Base-by-base conservation (phyloP, 202 grass and related monocot genomes). In the Brachypodium distachyon region DNA sequence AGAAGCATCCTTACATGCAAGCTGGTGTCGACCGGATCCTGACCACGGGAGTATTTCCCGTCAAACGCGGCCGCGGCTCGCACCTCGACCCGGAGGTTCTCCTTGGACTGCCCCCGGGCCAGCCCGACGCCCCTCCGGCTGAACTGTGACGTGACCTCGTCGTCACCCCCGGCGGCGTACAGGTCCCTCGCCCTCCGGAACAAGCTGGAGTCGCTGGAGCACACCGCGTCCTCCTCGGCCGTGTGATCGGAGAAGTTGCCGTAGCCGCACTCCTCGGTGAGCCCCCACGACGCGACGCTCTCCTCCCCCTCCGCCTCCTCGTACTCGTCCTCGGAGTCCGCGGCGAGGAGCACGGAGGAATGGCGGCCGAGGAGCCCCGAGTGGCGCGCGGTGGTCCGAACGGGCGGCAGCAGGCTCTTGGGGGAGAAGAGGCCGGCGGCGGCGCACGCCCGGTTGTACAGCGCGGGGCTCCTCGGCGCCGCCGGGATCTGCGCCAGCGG, bases 1-100 rank as follows among this genome's bases (percentile, higher is more conserved):
- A 51, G 48, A 54, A 70, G 27, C 23, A 82, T 14, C 70, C 77
- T 77, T 82, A 88, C 86, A 52, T 71, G 86, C 14, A 55, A 70
- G 29, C 4, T 46, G 52, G 70, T 76, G 38, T 84, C 81, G 16
- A 76, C 17, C 3, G 70, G 81, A 39, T 85, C 31, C 4, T 67
- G 72, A 37, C 51, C 58, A 22, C 26, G 37, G 1, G 77, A 66
- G 65, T 57, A 67, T 46, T 51, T 85, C 40, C 58, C 67, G 13
- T 70, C 38, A 48, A 76, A 41, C 8, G 61, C 43, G 43, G 27
- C 56, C 7, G 75, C 28, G 12, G 76, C 50, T 13, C 37, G 47
- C 18, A 98, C 72, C 9, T 90, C 84, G 82, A 98, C 88, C 10
- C 70, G 76, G 61, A 98, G 79, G 64, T 94, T 94, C 72, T 97